These are phyloP conservation scores for Stylosanthes scabra DNA, from an alignment of 331 rosid species.

Conservation along the genomic window DNA sequence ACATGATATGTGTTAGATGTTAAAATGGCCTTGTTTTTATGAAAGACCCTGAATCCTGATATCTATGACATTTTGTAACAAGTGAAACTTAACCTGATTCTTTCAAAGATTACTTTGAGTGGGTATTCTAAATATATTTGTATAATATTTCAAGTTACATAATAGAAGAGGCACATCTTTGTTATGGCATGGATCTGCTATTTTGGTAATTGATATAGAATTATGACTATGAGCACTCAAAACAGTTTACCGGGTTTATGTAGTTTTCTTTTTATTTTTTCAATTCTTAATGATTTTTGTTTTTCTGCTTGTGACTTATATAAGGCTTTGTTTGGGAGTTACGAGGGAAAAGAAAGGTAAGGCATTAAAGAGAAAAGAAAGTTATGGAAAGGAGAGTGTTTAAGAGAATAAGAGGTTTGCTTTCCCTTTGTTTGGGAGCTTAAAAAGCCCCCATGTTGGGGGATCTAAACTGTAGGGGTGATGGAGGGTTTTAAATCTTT, in stretches of 20 bases:
- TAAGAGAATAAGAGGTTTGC: too few relatives aligned
- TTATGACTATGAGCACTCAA: constrained; percentile 2
- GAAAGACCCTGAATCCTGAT: too few relatives aligned
- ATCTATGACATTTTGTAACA: background rate
- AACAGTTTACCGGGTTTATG: background rate
- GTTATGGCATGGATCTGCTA: background rate
- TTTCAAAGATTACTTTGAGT: background rate
- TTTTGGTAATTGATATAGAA: constrained; percentile 17
- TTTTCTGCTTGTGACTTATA: constrained; percentile 6
- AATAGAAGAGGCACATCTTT: background rate
- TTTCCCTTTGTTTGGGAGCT: too few relatives aligned
- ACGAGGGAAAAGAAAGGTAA: too few relatives aligned
- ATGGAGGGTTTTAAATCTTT: too few relatives aligned
- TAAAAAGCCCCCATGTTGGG: too few relatives aligned
- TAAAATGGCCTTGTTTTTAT: background rate
- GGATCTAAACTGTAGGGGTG: too few relatives aligned
- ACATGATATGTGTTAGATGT: too few relatives aligned
- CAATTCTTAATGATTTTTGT: background rate
- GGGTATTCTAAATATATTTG: too few relatives aligned
- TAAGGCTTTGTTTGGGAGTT: background rate
- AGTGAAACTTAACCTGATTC: background rate
- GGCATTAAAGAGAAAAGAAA: too few relatives aligned
- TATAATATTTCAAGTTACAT: too few relatives aligned
- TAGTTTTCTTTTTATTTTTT: background rate
- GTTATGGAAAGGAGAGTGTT: too few relatives aligned